Conservation (phyloP, 2,329 filamentous ascomycete genomes). For the Botrytis fragariae region DNA sequence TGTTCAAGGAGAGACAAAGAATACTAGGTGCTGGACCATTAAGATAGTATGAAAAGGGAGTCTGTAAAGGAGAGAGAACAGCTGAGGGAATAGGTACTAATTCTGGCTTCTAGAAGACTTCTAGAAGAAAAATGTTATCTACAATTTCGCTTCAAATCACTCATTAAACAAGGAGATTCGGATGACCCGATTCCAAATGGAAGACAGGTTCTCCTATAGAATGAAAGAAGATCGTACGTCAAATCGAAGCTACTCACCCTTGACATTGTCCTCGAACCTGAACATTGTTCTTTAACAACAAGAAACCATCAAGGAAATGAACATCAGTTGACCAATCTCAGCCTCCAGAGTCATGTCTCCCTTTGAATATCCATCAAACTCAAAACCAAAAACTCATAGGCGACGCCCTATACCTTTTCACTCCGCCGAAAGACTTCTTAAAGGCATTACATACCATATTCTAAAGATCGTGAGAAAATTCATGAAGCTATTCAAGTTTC, state of each 20-base stretch:
- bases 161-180: not conserved
- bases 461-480: not conserved
- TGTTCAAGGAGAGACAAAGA: conserved; percentile 1
- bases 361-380: not conserved
- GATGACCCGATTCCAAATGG: not conserved
- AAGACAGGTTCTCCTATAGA: not conserved
- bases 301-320: not conserved
- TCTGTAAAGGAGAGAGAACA: not conserved
- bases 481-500: not conserved
- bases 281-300: not conserved
- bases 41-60: not conserved
- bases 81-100: not conserved
- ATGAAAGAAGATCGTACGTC: not conserved
- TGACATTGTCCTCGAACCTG: not conserved
- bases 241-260: not conserved
- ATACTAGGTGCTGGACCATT: not conserved
- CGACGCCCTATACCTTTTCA: not conserved
- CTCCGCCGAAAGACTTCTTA: not conserved
- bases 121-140: not conserved
- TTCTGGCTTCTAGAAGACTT: not conserved
- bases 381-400: not conserved
- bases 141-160: not conserved
- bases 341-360: not conserved
- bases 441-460: no score
- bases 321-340: not conserved